phyloP scores from a whole-genome alignment of 1,139 yeast species.

The Pichia sp. region DNA sequence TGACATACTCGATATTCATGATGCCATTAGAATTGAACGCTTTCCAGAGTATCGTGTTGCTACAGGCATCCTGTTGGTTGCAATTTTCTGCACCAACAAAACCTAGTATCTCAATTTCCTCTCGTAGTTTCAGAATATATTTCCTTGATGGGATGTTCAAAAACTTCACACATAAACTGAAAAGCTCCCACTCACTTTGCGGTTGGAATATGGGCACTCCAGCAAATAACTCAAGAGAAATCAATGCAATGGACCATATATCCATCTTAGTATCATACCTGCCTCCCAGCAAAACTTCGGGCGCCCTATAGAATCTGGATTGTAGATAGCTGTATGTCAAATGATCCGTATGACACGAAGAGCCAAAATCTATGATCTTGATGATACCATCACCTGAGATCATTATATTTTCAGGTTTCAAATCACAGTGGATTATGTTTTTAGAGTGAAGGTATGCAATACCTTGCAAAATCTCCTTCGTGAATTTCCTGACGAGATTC shows the following conservation, averaged over 20 bases:
- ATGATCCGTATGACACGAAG: conserved; percentile 49
- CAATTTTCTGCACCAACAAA: background rate
- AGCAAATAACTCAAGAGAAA: conserved; percentile 58
- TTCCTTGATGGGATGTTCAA: conserved; percentile 57
- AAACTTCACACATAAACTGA: conserved; percentile 41
- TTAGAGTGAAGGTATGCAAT: conserved; percentile 54
- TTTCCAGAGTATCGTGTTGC: conserved; percentile 28
- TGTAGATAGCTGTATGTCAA: conserved; percentile 56
- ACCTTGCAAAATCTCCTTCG: conserved; percentile 56
- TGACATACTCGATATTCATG: conserved; percentile 19
- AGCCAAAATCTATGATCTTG: conserved; percentile 64
- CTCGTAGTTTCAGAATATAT: conserved; percentile 37
- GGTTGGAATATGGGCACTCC: conserved; percentile 73
- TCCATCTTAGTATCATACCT: conserved; percentile 66
- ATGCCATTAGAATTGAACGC: conserved; percentile 27
- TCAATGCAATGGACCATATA: conserved; percentile 76
- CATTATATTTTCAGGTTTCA: conserved; percentile 69
- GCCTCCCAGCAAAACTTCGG: conserved; percentile 81
- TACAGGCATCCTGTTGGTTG: background rate
- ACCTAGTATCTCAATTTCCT: conserved; percentile 32
- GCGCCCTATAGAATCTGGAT: conserved; percentile 64
- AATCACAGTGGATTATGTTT: conserved; percentile 72
- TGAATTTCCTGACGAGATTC: conserved; percentile 46
- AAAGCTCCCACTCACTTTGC: conserved; percentile 61
- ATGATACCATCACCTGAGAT: conserved; percentile 30